These are phyloP conservation scores for Vaccinium corymbosum DNA, from an alignment of 148 eudicot species.

Conservation along the genomic window DNA sequence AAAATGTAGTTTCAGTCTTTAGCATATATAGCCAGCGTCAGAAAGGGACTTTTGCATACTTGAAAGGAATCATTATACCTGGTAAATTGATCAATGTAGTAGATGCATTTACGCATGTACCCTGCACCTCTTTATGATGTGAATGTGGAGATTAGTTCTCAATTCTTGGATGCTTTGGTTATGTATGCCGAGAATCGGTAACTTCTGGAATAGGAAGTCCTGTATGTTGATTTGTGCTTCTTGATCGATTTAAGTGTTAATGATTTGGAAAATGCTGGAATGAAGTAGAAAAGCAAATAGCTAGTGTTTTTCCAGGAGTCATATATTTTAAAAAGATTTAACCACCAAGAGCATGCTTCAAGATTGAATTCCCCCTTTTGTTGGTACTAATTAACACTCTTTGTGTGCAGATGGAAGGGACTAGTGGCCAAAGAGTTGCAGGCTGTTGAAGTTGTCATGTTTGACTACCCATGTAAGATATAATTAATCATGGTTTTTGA, in stretches of 20 bases:
- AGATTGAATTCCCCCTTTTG: no score
- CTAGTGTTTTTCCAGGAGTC: background rate
- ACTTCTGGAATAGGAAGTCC: background rate
- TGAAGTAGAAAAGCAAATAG: background rate
- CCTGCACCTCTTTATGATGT: background rate
- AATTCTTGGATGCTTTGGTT: background rate
- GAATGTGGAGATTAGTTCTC: background rate
- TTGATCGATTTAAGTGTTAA: background rate
- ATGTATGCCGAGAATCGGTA: background rate
- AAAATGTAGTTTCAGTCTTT: background rate
- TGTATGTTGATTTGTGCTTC: background rate
- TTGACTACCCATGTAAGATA: constrained; percentile 80
- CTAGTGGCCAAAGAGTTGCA: constrained; percentile 57
- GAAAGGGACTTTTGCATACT: background rate
- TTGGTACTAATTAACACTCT: background rate
- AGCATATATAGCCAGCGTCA: background rate
- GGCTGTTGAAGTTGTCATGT: constrained; percentile 74
- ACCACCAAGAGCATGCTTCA: background rate
- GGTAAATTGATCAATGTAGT: background rate
- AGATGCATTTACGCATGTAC: background rate
- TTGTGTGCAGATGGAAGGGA: constrained; percentile 72
- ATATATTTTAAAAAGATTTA: background rate
- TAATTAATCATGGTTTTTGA: background rate
- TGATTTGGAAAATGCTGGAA: background rate
- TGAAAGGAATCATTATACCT: background rate